A percentile compares a stretch with the other conserved stretches of the same genome.
Evolutionary conservation across 225 moss, liverwort and hornwort species (phyloP).

Genomic region (Asterella californica): DNA sequence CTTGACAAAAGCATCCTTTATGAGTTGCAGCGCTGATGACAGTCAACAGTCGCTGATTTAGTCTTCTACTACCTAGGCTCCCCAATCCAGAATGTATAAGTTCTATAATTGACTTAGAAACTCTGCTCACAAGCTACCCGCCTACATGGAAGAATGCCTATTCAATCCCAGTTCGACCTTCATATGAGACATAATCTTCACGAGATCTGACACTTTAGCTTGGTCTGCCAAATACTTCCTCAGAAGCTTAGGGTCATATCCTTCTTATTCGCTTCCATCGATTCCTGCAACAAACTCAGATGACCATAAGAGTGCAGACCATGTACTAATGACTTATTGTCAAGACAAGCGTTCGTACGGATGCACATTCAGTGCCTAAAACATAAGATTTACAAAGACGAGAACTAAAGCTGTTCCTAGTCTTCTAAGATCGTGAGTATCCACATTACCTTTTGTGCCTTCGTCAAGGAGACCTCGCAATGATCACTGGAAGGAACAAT

Average conservation of each 20-base stretch:
- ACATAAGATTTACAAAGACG: not conserved
- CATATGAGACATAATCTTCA: conserved; percentile 88
- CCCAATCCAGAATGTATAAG: not conserved
- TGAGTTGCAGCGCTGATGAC: conserved; percentile 55
- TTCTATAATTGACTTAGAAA: not conserved
- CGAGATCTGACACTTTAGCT: conserved; percentile 80
- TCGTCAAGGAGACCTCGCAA: conserved; percentile 68
- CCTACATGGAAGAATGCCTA: not conserved
- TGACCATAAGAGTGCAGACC: not conserved
- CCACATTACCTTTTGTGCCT: conserved; percentile 68
- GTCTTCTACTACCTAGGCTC: not conserved
- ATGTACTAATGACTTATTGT: not conserved
- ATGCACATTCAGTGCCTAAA: not conserved
- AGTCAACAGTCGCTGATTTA: conserved; percentile 1
- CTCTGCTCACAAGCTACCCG: not conserved
- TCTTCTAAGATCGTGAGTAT: not conserved
- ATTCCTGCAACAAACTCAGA: conserved; percentile 46
- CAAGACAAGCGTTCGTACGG: not conserved
- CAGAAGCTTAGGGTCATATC: conserved; percentile 90
- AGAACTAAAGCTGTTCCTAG: not conserved
- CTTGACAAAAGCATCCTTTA: conserved; percentile 95
- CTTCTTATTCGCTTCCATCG: conserved; percentile 63
- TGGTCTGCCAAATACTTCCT: conserved; percentile 91
- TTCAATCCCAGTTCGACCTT: conserved; percentile 49
- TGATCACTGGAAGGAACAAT: conserved; percentile 84